These are phyloP conservation scores for Aspergillus ibericus DNA, from an alignment of 2,329 filamentous ascomycete genomes.

Conservation along the genomic window DNA sequence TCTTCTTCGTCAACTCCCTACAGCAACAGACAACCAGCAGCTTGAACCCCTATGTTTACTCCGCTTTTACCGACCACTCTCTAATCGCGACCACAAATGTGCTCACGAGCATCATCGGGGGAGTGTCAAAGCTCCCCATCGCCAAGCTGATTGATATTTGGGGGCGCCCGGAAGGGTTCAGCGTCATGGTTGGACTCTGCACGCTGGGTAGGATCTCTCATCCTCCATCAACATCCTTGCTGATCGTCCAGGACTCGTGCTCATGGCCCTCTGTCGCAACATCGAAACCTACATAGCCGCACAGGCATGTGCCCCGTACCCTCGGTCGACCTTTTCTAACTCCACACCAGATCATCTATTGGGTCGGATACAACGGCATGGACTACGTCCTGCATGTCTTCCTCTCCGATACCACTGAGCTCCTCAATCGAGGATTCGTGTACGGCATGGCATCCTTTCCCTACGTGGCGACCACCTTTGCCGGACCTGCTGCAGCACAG, in stretches of 20 bases:
- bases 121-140: conserved; percentile 58
- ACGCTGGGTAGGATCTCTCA: background rate
- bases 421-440: conserved; percentile 61
- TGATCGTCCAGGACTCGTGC: conserved; percentile 47
- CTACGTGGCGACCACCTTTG: conserved; percentile 57
- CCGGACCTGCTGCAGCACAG: conserved; percentile 52
- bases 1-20: conserved; percentile 13
- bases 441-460: conserved; percentile 60
- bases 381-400: conserved; percentile 59
- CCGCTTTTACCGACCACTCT: conserved; percentile 9
- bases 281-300: conserved; percentile 64
- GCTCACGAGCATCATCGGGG: conserved; percentile 56
- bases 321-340: background rate
- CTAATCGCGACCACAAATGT: conserved; percentile 41
- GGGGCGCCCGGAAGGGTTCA: conserved; percentile 60
- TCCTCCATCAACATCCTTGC: background rate
- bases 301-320: conserved; percentile 43
- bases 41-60: conserved; percentile 12
- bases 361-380: conserved; percentile 56
- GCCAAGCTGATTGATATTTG: conserved; percentile 64
- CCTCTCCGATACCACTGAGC: conserved; percentile 61
- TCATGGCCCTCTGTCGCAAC: conserved; percentile 63
- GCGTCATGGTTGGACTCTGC: conserved; percentile 2
- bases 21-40: conserved; percentile 2
- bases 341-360: conserved; percentile 40